Base-by-base conservation (phyloP, 1,139 yeast genomes). In the Kluyveromyces sp. region DNA sequence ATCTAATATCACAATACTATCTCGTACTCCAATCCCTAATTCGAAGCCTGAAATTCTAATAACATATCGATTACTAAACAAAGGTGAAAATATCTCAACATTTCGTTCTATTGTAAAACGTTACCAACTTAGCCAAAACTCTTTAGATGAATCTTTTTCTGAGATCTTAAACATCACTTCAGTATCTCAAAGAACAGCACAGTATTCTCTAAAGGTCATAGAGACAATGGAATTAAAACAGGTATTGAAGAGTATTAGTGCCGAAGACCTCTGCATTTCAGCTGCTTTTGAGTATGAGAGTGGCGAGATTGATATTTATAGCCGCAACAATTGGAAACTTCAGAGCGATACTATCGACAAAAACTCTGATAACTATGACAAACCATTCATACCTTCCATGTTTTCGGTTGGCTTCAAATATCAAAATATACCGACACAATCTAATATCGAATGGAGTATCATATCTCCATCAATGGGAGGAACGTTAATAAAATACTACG, bases 401-500 rank as follows among this genome's bases (percentile, higher is more conserved):
- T 48, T 62, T 40, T 58, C 64, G 41, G 56, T 59, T 3, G 65
- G 65, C 3, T 57, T 61, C 32, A 47, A 51, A 21, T 60, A 50
- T 38, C 61, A 61, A 2, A 49, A 50, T 34, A 25, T 55, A 4
- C 61, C 62, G 5, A 50, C 55, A 3, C 37, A 48, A 3, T 49
- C 50, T 33, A 56, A 56, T 3, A 39, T 58, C 5, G 65, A 61
- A 41, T 63, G 67, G 67, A 50, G 56, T 26, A 49, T 48, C 25
- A 53, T 60, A 10, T 60, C 66, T 7, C 67, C 66, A 15, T 53
- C 65, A 8, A 54, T 61, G 61, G 54, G 62, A 4, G 65, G 66
- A 43, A 53, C 60, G 2, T 53, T 62, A n/a, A 48, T 52, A 25
- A 63, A 63, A 50, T 39, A 51, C 10, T 46, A 42, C 8, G 45